phyloP scores from a whole-genome alignment of 1,284 basidiomycete species.

The Ceratobasidium papillatum region DNA sequence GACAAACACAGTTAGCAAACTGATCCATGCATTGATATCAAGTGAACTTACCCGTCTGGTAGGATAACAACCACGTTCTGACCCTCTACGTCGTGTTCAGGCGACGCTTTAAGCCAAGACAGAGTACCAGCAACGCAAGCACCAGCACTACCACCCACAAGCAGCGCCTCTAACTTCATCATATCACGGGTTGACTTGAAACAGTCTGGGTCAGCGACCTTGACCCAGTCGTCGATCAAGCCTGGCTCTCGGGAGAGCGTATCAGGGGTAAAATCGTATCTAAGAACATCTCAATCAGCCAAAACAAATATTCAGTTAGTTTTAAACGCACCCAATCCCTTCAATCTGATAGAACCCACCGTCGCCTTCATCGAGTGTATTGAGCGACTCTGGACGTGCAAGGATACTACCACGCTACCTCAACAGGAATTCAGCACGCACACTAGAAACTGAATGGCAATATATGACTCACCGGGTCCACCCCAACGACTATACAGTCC shows the following conservation, averaged over 20 bases:
- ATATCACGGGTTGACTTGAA: slow-evolving; percentile 79
- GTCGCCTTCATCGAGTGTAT: slow-evolving; percentile 59
- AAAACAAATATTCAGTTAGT: not conserved
- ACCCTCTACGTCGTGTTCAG: slow-evolving; percentile 72
- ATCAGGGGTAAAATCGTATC: slow-evolving; percentile 88
- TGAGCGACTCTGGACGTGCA: slow-evolving; percentile 73
- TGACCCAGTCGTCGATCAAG: slow-evolving; percentile 81
- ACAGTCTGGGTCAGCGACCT: slow-evolving; percentile 83
- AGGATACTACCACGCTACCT: slow-evolving; percentile 85
- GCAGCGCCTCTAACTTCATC: slow-evolving; percentile 88
- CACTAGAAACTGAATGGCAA: not conserved
- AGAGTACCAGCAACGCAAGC: slow-evolving; percentile 83
- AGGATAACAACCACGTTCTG: slow-evolving; percentile 90
- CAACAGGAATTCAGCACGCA: slow-evolving; percentile 31
- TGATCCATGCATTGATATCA: not conserved
- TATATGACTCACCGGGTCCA: slow-evolving; percentile 76
- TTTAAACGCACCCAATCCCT: slow-evolving; percentile 76
- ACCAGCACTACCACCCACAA: slow-evolving; percentile 93
- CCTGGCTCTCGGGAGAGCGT: slow-evolving; percentile 69
- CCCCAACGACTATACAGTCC: slow-evolving; percentile 78
- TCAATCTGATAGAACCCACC: slow-evolving; percentile 83
- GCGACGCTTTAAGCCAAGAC: slow-evolving; percentile 74
- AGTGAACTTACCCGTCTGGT: slow-evolving; percentile 80
- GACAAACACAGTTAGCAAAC: not conserved
- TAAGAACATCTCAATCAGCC: slow-evolving; percentile 41